Evolutionary conservation across 495 filamentous ascomycete species (phyloP), one percentile per base, ranked within the genome.

Genomic region (Tricharina praecox): DNA sequence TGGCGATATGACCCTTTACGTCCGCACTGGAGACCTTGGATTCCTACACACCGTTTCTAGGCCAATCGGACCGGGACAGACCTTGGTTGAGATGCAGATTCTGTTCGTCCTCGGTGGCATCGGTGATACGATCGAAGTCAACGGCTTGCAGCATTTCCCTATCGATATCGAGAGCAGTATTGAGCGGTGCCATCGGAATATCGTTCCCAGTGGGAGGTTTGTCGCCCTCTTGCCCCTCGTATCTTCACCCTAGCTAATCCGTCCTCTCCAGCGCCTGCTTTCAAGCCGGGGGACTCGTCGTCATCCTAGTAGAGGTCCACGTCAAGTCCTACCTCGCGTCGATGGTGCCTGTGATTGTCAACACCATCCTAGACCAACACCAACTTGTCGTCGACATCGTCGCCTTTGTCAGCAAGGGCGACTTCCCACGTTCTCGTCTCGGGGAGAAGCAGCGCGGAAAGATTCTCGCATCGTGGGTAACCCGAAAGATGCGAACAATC

Each of bases 401-500:
- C 13, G 87, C 90, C 3, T 97, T 96, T 53, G 92, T 97, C 33
- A 81, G 79, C 43, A 77, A 77, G 48, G 92, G 90, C 15, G 90
- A 97, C 62, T 97, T 97, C 66, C 87, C 88, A 35, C 74, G 92
- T 36, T 93, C 85, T 13, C 76, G 90, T 13, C 74, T 97, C 0
- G 82, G 86, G 23, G 90, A 97, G 69, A 97, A 96, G 67, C 90
- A 97, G 54, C 77, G 90, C 24, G 90, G 90, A 51, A 96, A 95
- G 69, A 90, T 97, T 45, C 72, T 97, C 18, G 90, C 83, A 0
- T 79, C 76, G 8, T 97, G 90, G 90, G 92, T 97, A 2, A 85
- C 82, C 15, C 74, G 87, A 28, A 97, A 95, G 66, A 76, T 96
- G 71, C 81, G 81, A 23, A 93, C 88, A 10, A 82, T 97, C 48